Percentiles rank a stretch among this genome's conserved stretches.
phyloP scores from a whole-genome alignment of 495 filamentous ascomycete species.

The Massariosphaeria phaeospora region DNA sequence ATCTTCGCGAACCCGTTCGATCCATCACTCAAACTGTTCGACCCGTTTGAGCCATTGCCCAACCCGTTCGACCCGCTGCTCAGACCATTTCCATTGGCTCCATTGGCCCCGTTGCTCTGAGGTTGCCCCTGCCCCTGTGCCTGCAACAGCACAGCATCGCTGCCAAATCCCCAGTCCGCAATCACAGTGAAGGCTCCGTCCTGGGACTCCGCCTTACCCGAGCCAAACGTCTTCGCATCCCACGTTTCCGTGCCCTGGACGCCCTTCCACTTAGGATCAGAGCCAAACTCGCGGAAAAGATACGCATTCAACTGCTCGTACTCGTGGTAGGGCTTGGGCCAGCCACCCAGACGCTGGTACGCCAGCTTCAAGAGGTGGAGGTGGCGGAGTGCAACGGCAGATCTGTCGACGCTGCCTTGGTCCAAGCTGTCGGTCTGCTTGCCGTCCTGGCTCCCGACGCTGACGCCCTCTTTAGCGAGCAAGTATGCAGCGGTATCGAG shows the following conservation, averaged over 20 bases:
- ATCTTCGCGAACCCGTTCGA: too few relatives aligned
- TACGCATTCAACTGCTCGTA: conserved; percentile 29
- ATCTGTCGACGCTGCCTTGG: background rate
- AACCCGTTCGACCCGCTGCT: too few relatives aligned
- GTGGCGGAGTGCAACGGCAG: conserved; percentile 1
- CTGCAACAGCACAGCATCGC: too few relatives aligned
- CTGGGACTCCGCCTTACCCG: conserved; percentile 15
- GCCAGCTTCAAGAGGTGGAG: conserved; percentile 22
- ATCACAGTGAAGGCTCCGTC: too few relatives aligned
- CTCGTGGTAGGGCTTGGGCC: conserved; percentile 19
- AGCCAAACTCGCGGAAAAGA: conserved; percentile 12
- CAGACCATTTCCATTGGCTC: too few relatives aligned
- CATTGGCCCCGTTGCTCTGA: too few relatives aligned
- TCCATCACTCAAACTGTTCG: too few relatives aligned
- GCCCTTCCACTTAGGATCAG: conserved; percentile 2
- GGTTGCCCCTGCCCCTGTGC: too few relatives aligned
- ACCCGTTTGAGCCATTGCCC: too few relatives aligned
- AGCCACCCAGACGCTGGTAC: conserved; percentile 21
- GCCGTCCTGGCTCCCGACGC: conserved; percentile 9
- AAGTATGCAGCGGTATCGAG: conserved; percentile 8
- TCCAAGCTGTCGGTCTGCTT: background rate
- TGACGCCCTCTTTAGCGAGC: conserved; percentile 19
- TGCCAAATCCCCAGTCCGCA: too few relatives aligned
- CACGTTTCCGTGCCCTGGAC: conserved; percentile 18
- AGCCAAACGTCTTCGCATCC: conserved; percentile 18